Percentiles rank a stretch among this genome's conserved stretches.
phyloP scores from a whole-genome alignment of 176 grass and related monocot genomes.

The Carex kokanica region DNA sequence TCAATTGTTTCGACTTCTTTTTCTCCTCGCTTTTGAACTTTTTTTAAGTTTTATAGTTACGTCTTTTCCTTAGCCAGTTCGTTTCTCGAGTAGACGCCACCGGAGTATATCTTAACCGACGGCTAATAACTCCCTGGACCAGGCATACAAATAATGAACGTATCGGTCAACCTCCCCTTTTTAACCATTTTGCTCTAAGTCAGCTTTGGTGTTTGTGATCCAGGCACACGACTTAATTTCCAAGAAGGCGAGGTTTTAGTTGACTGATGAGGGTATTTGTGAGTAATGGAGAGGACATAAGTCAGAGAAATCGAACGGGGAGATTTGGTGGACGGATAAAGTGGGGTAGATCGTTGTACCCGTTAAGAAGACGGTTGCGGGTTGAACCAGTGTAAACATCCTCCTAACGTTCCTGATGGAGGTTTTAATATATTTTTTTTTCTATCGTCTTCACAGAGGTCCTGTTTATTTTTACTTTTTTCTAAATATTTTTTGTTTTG shows the following conservation, averaged over 20 bases:
- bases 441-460: neutral
- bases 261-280: neutral
- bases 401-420: too few species aligned
- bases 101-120: neutral
- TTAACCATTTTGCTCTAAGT: neutral
- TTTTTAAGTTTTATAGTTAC: conserved; percentile 2
- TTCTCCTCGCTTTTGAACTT: conserved; percentile 19
- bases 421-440: neutral
- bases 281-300: neutral
- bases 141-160: neutral
- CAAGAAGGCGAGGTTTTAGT: neutral
- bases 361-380: conserved; percentile 8
- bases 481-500: neutral
- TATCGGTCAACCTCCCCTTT: neutral
- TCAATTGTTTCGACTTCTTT: conserved; percentile 15
- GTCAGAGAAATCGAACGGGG: conserved; percentile 3
- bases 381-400: neutral
- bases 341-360: conserved; percentile 2
- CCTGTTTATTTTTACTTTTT: neutral
- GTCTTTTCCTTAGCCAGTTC: conserved; percentile 10
- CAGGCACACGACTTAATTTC: neutral
- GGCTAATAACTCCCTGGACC: neutral
- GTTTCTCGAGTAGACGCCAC: conserved; percentile 26
- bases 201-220: neutral
- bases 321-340: conserved; percentile 3